These are phyloP conservation scores for Schizosaccharomyces cryophilus DNA, from an alignment of 805 yeast genomes.

Conservation along the genomic window DNA sequence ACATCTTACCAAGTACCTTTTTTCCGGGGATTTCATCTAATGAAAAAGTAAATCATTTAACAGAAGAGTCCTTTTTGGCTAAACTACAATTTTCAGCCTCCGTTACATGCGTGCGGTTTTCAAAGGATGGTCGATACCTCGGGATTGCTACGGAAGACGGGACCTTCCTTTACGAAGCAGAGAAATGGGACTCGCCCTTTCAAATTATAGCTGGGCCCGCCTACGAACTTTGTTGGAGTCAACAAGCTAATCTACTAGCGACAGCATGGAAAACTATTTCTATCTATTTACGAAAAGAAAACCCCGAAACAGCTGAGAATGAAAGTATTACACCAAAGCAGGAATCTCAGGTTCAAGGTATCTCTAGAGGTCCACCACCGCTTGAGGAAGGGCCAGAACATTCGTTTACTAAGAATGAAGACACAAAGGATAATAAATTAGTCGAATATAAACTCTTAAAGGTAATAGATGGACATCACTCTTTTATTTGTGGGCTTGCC, in stretches of 20 bases:
- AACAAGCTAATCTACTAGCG: not conserved
- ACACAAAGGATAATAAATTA: no score
- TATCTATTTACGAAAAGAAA: not conserved
- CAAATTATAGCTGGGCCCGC: not conserved
- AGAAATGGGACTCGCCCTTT: not conserved
- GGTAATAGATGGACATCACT: constrained; percentile 75
- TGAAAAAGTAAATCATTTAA: not conserved
- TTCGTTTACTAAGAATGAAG: no score
- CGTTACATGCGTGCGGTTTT: not conserved
- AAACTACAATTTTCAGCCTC: not conserved
- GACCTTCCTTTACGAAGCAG: not conserved
- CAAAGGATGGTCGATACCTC: not conserved
- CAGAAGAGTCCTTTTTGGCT: not conserved
- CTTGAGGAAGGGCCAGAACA: no score
- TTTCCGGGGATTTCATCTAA: not conserved
- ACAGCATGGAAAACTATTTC: not conserved
- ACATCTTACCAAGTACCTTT: not conserved
- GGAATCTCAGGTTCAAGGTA: no score
- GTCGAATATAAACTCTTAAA: constrained; percentile 21
- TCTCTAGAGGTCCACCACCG: no score
- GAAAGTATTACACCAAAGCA: no score
- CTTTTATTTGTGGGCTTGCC: constrained; percentile 86
- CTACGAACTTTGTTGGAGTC: not conserved
- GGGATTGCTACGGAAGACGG: not conserved
- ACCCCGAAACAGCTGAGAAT: not conserved